Evolutionary conservation across 352 stramenopile species (phyloP).

Genomic region (Peronospora farinosa): DNA sequence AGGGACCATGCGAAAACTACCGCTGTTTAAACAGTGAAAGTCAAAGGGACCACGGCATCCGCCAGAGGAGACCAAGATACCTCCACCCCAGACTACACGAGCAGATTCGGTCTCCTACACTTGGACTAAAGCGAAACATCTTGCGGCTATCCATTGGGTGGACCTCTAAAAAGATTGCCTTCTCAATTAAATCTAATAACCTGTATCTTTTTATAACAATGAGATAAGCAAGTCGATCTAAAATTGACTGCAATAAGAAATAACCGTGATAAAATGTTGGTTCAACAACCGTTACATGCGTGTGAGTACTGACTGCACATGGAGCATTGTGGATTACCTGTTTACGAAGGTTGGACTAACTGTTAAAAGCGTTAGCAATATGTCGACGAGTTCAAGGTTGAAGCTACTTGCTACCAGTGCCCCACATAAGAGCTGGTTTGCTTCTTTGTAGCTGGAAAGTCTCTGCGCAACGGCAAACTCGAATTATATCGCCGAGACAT

Average conservation of each 20-base stretch:
- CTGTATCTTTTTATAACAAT: background rate
- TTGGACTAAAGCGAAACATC: background rate
- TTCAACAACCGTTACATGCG: background rate
- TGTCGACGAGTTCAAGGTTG: constrained; percentile 12
- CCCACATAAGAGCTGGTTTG: no score
- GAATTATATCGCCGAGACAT: background rate
- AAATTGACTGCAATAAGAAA: no score
- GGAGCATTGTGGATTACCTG: background rate
- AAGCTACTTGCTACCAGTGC: constrained; percentile 4
- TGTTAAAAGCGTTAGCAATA: no score
- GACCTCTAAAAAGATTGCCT: constrained; percentile 1
- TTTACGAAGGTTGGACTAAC: no score
- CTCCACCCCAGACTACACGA: constrained; percentile 1
- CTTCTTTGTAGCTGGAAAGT: no score
- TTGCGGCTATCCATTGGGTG: constrained; percentile 6
- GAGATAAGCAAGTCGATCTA: background rate
- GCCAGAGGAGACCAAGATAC: constrained; percentile 15
- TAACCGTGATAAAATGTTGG: no score
- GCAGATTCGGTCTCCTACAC: background rate
- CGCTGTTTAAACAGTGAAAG: constrained; percentile 12
- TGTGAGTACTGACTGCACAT: no score
- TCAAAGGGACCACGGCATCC: background rate
- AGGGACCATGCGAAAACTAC: constrained; percentile 2
- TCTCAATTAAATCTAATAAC: background rate
- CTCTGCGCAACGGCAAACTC: no score